Base-by-base conservation (phyloP, 176 grass and related monocot genomes). In the Aegilops speltoides region DNA sequence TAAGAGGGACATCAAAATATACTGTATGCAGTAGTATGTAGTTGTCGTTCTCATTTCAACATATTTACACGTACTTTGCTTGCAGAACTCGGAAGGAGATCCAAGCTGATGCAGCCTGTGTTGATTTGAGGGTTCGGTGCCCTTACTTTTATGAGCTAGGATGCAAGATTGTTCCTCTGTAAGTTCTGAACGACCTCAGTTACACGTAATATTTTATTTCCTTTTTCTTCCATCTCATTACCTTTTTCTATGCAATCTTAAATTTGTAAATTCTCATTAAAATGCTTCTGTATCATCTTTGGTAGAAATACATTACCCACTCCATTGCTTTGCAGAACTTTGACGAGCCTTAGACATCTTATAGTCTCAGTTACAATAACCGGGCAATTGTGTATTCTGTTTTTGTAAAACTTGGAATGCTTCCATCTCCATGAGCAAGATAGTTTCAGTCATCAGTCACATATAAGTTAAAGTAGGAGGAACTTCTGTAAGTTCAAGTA, bases 21-120 rank as follows among this genome's bases (percentile, higher is more conserved):
- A 40, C 36, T 23, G 57, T 25, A 85, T 16, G 19, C 22, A 9
- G 28, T 4, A 61, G 68, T 3, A 75, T 57, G 15, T 22, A 36
- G n/a, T 52, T 26, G 8, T 19, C n/a, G 41, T 56, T 87, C 25
- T 46, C 48, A 32, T 48, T 65, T 48, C 26, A 20, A 29, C 12
- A 50, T 28, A 40, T 14, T 62, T 64, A 38, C 5, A 48, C 1
- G 8, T 17, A 45, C 9, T 17, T 64, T 89, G 10, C 63, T 4
- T 63, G 40, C 92, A 98, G 96, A 87, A 98, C 89, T 61, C 82
- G 84, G 71, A 96, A 96, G 75, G 93, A 98, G 70, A 89, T 98
- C 79, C 91, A 98, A 88, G 96, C 96, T 86, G 96, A 98, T 92
- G 96, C 96, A 26, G 90, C 90, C 29, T 96, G 96, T 90, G 96